Percentiles rank a stretch among this genome's conserved stretches.
phyloP scores from a whole-genome alignment of 2,329 filamentous ascomycete species.

The Dactylellina parvicollis region DNA sequence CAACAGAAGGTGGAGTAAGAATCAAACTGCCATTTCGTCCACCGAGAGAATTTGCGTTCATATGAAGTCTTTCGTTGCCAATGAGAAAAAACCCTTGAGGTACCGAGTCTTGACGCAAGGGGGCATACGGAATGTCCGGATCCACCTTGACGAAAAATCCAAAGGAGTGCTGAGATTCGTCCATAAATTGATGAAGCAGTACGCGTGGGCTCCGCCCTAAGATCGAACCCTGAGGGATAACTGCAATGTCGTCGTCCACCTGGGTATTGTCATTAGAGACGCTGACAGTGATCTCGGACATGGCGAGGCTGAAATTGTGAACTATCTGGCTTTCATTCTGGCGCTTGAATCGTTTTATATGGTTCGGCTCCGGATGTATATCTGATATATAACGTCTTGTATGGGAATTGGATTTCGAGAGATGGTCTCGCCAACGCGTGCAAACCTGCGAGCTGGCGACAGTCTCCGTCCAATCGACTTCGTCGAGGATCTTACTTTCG shows the following conservation, averaged over 20 bases:
- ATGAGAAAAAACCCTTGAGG: slow-evolving; percentile 45
- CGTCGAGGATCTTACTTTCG: slow-evolving; percentile 47
- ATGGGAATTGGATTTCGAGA: slow-evolving; percentile 16
- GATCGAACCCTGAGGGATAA: slow-evolving; percentile 22
- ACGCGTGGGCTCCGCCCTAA: slow-evolving; percentile 18
- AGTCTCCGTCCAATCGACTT: slow-evolving; percentile 45
- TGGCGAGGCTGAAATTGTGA: slow-evolving; percentile 11
- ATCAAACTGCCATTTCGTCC: slow-evolving; percentile 21
- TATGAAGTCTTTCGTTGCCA: slow-evolving; percentile 14
- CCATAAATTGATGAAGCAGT: slow-evolving; percentile 44
- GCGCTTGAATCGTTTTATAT: slow-evolving; percentile 24
- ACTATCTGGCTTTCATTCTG: neutral
- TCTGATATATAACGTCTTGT: slow-evolving; percentile 32
- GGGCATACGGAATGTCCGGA: neutral
- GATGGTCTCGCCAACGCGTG: slow-evolving; percentile 37
- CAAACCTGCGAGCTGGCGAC: slow-evolving; percentile 38
- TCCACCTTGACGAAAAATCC: slow-evolving; percentile 38
- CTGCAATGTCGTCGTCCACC: neutral
- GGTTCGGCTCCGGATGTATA: slow-evolving; percentile 5
- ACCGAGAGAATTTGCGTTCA: slow-evolving; percentile 27
- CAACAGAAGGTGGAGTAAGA: neutral
- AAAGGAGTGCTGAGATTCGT: slow-evolving; percentile 37
- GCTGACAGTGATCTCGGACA: slow-evolving; percentile 19
- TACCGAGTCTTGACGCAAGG: neutral
- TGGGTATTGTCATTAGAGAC: slow-evolving; percentile 23